Percentiles rank a stretch among this genome's conserved stretches.
Conservation (phyloP, 148 eudicot species). For the Camellia japonica region DNA sequence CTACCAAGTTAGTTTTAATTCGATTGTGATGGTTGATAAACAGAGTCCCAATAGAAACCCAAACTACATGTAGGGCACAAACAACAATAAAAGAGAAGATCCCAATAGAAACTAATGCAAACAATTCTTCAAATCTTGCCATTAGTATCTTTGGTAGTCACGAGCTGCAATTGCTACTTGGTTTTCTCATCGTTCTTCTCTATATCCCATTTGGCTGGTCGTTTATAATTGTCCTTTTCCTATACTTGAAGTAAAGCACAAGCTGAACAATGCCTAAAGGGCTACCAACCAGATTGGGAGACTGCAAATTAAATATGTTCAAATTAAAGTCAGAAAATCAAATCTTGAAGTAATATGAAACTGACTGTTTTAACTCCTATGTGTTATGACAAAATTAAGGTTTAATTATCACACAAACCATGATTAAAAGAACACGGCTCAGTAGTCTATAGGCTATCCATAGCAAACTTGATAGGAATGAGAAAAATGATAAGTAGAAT, state of each 20-base stretch:
- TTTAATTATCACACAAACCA: conserved; percentile 39
- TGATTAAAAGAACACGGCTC: conserved; percentile 59
- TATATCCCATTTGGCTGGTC: conserved; percentile 40
- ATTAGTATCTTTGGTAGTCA: conserved; percentile 17
- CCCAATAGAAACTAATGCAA: neutral
- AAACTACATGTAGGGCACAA: neutral
- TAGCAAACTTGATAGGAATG: conserved; percentile 59
- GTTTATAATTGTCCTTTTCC: conserved; percentile 29
- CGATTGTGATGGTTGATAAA: neutral
- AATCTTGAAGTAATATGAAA: neutral
- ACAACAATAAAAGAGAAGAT: neutral
- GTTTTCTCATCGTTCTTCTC: conserved; percentile 33
- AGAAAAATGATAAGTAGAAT: conserved; percentile 67
- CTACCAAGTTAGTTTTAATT: neutral
- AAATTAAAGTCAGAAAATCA: conserved; percentile 15
- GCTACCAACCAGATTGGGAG: conserved; percentile 53
- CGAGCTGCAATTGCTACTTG: conserved; percentile 31
- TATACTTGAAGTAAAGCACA: conserved; percentile 57
- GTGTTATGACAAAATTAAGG: neutral
- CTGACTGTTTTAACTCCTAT: neutral
- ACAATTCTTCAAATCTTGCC: conserved; percentile 21
- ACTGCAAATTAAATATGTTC: conserved; percentile 26
- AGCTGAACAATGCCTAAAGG: conserved; percentile 57
- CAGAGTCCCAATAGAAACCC: no score
- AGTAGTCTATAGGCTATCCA: conserved; percentile 80